Conservation (phyloP, 768 basidiomycete genomes). For the Tricholomella constricta region DNA sequence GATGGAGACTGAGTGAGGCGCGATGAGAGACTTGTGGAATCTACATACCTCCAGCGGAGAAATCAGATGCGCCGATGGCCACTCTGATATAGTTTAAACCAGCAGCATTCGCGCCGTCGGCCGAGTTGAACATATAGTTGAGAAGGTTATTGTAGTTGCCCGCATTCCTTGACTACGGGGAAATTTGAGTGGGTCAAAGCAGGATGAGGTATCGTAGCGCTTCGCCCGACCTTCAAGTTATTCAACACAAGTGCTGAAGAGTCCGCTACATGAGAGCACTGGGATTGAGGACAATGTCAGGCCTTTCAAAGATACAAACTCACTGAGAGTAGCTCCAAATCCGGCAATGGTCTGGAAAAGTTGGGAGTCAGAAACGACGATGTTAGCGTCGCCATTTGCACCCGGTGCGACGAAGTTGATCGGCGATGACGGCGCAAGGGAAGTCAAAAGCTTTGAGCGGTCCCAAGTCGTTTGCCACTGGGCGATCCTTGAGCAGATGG, state of each 20-base stretch:
- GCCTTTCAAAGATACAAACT: background rate
- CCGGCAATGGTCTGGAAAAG: slow-evolving; percentile 67
- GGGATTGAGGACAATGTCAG: background rate
- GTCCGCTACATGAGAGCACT: slow-evolving; percentile 49
- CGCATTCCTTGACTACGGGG: slow-evolving; percentile 46
- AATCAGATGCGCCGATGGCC: slow-evolving; percentile 74
- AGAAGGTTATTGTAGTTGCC: slow-evolving; percentile 61
- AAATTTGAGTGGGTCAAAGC: background rate
- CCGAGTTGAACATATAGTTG: slow-evolving; percentile 60
- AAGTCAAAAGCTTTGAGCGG: slow-evolving; percentile 52
- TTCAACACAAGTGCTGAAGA: slow-evolving; percentile 64
- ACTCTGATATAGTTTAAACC: slow-evolving; percentile 72
- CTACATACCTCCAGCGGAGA: slow-evolving; percentile 54
- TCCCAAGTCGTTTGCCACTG: slow-evolving; percentile 68
- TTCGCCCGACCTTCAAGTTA: slow-evolving; percentile 58
- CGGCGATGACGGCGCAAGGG: slow-evolving; percentile 43
- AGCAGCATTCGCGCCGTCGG: slow-evolving; percentile 61
- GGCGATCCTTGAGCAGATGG: background rate
- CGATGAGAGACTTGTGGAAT: background rate
- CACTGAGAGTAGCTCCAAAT: slow-evolving; percentile 69
- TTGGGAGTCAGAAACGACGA: slow-evolving; percentile 54
- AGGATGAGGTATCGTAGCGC: too few species aligned
- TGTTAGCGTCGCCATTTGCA: slow-evolving; percentile 58
- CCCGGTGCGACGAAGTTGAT: slow-evolving; percentile 65
- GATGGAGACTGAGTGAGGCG: background rate